Base-by-base conservation (phyloP, 1,284 basidiomycete genomes). In the Athelia sp. region DNA sequence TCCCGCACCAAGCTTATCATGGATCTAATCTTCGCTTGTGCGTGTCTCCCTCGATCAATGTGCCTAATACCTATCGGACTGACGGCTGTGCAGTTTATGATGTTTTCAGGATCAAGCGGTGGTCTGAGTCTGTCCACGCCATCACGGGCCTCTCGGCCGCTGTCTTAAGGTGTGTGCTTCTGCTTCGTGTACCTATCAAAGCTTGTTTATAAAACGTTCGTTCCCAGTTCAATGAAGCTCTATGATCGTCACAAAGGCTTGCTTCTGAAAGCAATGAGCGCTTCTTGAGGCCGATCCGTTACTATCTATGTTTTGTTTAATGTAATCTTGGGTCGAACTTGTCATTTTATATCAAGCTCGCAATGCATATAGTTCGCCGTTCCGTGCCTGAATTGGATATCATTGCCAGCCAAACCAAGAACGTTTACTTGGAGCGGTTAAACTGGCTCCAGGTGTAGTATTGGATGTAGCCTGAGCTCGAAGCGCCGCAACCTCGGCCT, bases 1-100 rank as follows among this genome's bases (percentile, higher is more conserved):
- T 76, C 82, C 23, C 70, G 84, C 48, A 68, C 73, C 49, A 91
- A 91, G 70, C 70, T 91, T 51, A 57, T 79, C 26, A 88, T 90
- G 84, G 88, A 91, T 65, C 68, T 91, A 51, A 76, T 90, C 55
- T 91, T 90, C 65, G 88, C 90, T 62, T 89, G 88, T 91, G 61
- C 71, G 88, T 80, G n/a, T 4, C 47, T 17, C 15, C n/a, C 19
- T 29, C 42, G 45, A n/a, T 26, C 32, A 17, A 29, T 45, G 50
- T 29, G n/a, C n/a, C n/a, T n/a, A n/a, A n/a, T n/a, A 35, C 43
- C 47, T 31, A 43, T 17, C 24, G 21, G 46, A 32, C 44, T 49
- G 26, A 32, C 46, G 36, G 43, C 56, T 72, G 68, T 10, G 15
- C 53, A 82, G 80, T 77, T 3, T 82, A 76, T 54, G 76, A 81